Conservation (phyloP, 805 yeast genomes). For the Schwanniomyces occidentalis region DNA sequence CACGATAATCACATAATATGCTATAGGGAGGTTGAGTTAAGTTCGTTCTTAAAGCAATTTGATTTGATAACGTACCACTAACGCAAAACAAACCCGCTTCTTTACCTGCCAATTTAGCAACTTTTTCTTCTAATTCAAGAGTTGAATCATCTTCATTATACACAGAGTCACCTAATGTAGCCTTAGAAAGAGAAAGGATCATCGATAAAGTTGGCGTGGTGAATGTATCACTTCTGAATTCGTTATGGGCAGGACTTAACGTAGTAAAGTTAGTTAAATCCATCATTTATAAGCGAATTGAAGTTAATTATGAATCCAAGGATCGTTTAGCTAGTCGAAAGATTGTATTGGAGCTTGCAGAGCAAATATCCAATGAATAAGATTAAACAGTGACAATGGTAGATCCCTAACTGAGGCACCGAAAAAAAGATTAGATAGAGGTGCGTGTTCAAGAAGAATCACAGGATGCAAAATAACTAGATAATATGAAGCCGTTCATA, state of each 20-base stretch:
- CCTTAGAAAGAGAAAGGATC: constrained; percentile 49
- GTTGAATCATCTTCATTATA: constrained; percentile 42
- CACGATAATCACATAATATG: constrained; percentile 37
- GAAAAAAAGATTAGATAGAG: too few species aligned
- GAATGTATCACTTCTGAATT: constrained; percentile 70
- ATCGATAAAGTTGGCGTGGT: constrained; percentile 81
- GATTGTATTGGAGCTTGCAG: too few species aligned
- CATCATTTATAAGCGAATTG: constrained; percentile 6
- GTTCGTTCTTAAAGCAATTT: constrained; percentile 38
- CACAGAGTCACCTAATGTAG: constrained; percentile 44
- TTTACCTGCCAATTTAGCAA: constrained; percentile 38
- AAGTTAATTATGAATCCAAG: too few species aligned
- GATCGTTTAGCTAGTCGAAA: too few species aligned
- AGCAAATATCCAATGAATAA: too few species aligned
- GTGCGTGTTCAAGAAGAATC: too few species aligned
- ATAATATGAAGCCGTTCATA: too few species aligned
- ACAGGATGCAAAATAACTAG: too few species aligned
- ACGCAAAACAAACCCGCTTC: constrained; percentile 42
- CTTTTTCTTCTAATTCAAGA: constrained; percentile 30
- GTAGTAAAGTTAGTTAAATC: constrained; percentile 15
- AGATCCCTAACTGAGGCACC: too few species aligned
- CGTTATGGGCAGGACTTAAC: constrained; percentile 33
- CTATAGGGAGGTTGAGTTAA: constrained; percentile 44
- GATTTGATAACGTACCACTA: constrained; percentile 44
- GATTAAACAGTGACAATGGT: too few species aligned